These are phyloP conservation scores for Myriosclerotinia curreyana DNA, from an alignment of 2,329 filamentous ascomycete genomes.

Conservation along the genomic window DNA sequence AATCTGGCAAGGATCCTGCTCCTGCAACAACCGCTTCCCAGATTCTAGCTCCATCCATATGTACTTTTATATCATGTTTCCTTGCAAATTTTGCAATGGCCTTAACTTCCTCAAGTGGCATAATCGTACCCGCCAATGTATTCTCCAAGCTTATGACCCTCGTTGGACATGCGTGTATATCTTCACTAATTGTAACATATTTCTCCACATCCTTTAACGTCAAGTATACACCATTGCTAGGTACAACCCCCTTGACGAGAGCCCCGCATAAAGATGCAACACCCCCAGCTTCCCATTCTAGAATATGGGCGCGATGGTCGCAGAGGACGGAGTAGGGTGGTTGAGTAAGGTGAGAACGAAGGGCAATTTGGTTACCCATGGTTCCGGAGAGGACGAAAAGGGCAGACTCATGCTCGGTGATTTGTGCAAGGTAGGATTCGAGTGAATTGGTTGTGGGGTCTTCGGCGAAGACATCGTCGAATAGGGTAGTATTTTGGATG, in stretches of 20 bases:
- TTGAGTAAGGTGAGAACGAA: conserved; percentile 72
- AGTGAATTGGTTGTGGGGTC: conserved; percentile 75
- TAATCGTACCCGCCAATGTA: conserved; percentile 74
- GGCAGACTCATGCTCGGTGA: conserved; percentile 72
- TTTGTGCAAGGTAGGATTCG: conserved; percentile 68
- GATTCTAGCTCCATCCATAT: conserved; percentile 75
- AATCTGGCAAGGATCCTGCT: conserved; percentile 64
- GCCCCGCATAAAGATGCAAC: conserved; percentile 69
- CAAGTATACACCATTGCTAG: conserved; percentile 65
- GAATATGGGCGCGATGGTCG: conserved; percentile 75
- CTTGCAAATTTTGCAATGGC: conserved; percentile 69
- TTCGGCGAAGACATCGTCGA: conserved; percentile 81
- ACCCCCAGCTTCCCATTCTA: conserved; percentile 63
- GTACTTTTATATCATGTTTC: conserved; percentile 62
- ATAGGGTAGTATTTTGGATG: conserved; percentile 68
- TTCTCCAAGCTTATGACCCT: conserved; percentile 82
- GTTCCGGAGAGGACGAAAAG: conserved; percentile 86
- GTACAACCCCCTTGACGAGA: conserved; percentile 62
- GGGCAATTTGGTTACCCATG: conserved; percentile 88
- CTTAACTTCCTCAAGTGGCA: conserved; percentile 69
- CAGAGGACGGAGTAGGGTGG: conserved; percentile 80
- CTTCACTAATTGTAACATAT: conserved; percentile 60
- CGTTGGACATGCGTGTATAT: conserved; percentile 78
- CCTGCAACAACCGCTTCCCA: conserved; percentile 78
- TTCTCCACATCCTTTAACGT: conserved; percentile 62